phyloP scores from a whole-genome alignment of 805 yeast genomes.

The Starmera pachycereana region DNA sequence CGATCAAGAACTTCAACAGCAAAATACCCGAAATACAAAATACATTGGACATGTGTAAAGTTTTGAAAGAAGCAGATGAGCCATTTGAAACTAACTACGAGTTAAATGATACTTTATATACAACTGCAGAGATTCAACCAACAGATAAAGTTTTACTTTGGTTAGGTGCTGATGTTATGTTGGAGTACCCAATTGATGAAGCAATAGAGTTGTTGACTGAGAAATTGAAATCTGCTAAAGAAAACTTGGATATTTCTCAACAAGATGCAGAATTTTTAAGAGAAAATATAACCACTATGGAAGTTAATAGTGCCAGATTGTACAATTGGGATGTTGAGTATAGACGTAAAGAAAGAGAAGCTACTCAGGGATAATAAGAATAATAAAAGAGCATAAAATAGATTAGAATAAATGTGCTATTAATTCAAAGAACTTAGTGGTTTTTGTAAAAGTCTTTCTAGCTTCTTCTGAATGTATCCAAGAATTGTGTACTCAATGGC shows the following conservation, averaged over 20 bases:
- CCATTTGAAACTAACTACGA: constrained; percentile 74
- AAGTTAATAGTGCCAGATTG: constrained; percentile 90
- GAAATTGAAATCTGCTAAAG: constrained; percentile 53
- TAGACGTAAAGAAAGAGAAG: constrained; percentile 35
- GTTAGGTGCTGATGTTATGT: constrained; percentile 98
- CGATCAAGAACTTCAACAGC: constrained; percentile 35
- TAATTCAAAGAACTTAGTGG: not conserved
- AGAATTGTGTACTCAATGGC: constrained; percentile 36
- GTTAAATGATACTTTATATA: constrained; percentile 84
- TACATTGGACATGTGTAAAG: constrained; percentile 64
- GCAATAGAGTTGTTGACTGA: constrained; percentile 61
- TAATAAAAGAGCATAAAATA: no score
- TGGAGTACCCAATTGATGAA: constrained; percentile 86
- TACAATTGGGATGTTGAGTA: constrained; percentile 84
- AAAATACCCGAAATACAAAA: constrained; percentile 91
- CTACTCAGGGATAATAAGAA: no score
- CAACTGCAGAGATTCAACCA: constrained; percentile 65
- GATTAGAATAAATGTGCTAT: no score
- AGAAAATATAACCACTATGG: constrained; percentile 93
- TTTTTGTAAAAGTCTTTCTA: not conserved
- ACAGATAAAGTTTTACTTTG: constrained; percentile 69
- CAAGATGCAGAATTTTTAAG: constrained; percentile 80
- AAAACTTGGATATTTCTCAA: constrained; percentile 50
- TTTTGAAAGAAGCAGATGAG: constrained; percentile 39
- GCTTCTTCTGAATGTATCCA: constrained; percentile 34